These are phyloP conservation scores for Leishmania amazonensis DNA, from an alignment of 208 protist genomes.

Conservation along the genomic window DNA sequence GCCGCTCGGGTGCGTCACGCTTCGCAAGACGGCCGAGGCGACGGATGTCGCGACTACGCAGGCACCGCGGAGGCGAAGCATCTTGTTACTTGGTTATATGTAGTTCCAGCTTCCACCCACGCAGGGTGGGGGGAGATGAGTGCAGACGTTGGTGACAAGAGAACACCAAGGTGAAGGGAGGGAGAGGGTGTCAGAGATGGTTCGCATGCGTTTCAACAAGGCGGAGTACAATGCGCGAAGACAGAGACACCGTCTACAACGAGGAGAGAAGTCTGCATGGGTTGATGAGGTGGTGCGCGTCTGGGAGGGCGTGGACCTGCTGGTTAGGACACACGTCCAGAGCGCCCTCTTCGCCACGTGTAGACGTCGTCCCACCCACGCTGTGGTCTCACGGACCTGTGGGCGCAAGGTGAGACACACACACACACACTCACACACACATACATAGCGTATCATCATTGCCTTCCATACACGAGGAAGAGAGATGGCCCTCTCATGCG, in stretches of 20 bases:
- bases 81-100: background rate
- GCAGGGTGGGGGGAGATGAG: background rate
- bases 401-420: background rate
- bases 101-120: background rate
- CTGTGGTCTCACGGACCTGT: background rate
- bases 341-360: background rate
- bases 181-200: background rate
- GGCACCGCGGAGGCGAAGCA: slow-evolving; percentile 23
- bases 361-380: background rate
- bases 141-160: background rate
- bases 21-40: slow-evolving; percentile 1
- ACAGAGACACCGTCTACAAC: background rate
- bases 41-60: slow-evolving; percentile 6
- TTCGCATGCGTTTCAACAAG: too few relatives aligned
- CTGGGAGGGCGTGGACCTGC: background rate
- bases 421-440: too few relatives aligned
- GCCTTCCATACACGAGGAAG: too few relatives aligned
- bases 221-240: background rate
- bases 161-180: background rate
- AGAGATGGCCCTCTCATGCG: too few relatives aligned
- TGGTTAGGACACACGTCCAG: background rate
- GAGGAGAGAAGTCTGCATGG: background rate
- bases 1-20: background rate
- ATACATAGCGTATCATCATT: too few relatives aligned
- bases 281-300: background rate